A percentile compares a stretch with the other conserved stretches of the same genome.
Evolutionary conservation across 192 early-diverging fungal genomes (phyloP).

Genomic region (Gamsiella multidivaricata): DNA sequence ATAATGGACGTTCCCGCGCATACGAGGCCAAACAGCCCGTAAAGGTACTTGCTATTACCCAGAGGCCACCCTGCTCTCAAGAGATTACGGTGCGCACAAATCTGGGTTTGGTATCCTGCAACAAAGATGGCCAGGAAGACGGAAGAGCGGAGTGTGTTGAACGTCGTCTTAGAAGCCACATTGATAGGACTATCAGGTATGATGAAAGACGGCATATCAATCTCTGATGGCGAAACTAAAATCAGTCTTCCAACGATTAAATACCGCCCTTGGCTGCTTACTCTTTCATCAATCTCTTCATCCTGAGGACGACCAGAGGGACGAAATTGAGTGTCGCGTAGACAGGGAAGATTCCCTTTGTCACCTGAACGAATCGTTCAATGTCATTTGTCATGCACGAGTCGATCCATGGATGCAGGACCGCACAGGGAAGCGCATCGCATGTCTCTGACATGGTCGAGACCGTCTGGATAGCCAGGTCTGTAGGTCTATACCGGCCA

Average conservation of each 20-base stretch:
- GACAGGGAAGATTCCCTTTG: conserved; percentile 64
- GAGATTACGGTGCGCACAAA: conserved; percentile 74
- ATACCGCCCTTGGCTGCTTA: too few species aligned
- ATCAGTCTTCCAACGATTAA: conserved; percentile 71
- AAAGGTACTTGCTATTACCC: conserved; percentile 70
- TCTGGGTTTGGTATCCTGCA: conserved; percentile 68
- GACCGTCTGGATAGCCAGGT: conserved; percentile 52
- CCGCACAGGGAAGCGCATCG: conserved; percentile 63
- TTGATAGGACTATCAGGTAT: conserved; percentile 66
- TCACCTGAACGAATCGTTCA: conserved; percentile 62
- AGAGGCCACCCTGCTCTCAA: conserved; percentile 32
- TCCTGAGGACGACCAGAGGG: conserved; percentile 73
- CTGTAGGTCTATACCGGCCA: conserved; percentile 53
- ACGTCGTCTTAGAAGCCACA: conserved; percentile 58
- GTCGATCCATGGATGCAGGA: conserved; percentile 66
- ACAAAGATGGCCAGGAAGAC: conserved; percentile 77
- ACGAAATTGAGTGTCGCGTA: conserved; percentile 82
- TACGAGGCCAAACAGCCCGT: conserved; percentile 69
- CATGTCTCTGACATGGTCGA: conserved; percentile 45
- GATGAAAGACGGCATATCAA: background rate
- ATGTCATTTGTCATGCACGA: conserved; percentile 54
- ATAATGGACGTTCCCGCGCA: conserved; percentile 68
- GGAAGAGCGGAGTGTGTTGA: conserved; percentile 70
- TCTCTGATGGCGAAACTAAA: background rate
- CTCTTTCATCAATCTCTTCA: conserved; percentile 66